Conservation (phyloP, 116 monocot genomes). For the Iris pallida region DNA sequence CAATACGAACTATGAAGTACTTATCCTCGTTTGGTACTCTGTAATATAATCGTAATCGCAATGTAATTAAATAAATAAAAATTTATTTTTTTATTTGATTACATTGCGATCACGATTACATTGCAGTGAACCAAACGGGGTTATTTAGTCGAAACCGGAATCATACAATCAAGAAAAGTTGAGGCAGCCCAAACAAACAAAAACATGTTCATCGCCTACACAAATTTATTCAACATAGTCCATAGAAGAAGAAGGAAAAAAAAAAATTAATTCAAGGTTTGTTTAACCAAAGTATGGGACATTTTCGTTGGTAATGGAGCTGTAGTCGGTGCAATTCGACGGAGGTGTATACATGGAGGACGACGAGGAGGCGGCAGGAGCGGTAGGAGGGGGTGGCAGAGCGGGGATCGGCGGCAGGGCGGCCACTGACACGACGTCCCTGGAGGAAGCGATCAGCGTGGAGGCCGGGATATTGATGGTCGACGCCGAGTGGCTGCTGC, state of each 20-base stretch:
- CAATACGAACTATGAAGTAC: no score
- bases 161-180: no score
- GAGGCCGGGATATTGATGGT: slow-evolving; percentile 14
- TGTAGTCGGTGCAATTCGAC: slow-evolving; percentile 78
- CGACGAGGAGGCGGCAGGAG: slow-evolving; percentile 15
- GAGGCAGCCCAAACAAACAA: no score
- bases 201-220: no score
- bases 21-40: no score
- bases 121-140: no score
- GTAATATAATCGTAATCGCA: no score
- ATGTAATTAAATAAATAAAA: no score
- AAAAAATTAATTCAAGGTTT: slow-evolving; percentile 1
- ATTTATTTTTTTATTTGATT: no score
- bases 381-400: not conserved
- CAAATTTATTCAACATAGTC: slow-evolving; percentile 8
- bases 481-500: no score
- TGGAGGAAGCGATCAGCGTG: slow-evolving; percentile 27
- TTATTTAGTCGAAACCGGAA: no score
- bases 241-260: not conserved
- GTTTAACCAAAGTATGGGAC: slow-evolving; percentile 46
- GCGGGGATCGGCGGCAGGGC: slow-evolving; percentile 17
- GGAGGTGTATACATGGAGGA: slow-evolving; percentile 58
- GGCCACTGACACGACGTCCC: slow-evolving; percentile 24
- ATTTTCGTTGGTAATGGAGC: slow-evolving; percentile 84
- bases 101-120: no score